Evolutionary conservation across 768 basidiomycete genomes (phyloP).

Genomic region (Lenzites betulinus): DNA sequence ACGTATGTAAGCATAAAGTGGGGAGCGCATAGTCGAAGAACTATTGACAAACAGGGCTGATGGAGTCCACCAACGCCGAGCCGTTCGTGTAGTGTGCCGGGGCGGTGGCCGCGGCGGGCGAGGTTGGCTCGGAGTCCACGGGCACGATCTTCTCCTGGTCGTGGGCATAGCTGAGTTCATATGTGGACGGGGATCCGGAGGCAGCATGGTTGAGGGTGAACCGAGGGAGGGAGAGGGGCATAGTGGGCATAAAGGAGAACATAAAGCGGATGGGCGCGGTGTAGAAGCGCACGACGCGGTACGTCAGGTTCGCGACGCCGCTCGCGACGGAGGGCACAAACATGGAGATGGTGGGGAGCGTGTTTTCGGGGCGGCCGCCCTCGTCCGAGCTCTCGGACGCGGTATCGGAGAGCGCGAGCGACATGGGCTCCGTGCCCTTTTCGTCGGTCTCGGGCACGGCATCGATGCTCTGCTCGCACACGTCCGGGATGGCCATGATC

Average conservation of each 20-base stretch:
- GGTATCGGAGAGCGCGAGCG: constrained; percentile 4
- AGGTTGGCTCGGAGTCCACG: background rate
- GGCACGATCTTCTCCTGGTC: constrained; percentile 21
- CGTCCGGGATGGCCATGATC: constrained; percentile 46
- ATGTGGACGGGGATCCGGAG: background rate
- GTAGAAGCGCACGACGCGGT: constrained; percentile 35
- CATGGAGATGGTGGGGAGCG: constrained; percentile 12
- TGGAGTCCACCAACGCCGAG: constrained; percentile 26
- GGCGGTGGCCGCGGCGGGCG: background rate
- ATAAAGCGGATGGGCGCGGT: constrained; percentile 37
- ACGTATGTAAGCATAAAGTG: constrained; percentile 43
- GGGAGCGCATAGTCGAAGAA: constrained; percentile 35
- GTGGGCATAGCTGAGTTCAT: constrained; percentile 14
- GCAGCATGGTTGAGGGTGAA: constrained; percentile 14
- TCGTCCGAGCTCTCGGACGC: constrained; percentile 14
- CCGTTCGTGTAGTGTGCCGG: constrained; percentile 7
- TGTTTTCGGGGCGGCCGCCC: constrained; percentile 10
- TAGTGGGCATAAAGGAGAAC: constrained; percentile 31
- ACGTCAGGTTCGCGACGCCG: constrained; percentile 33
- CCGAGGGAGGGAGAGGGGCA: constrained; percentile 12
- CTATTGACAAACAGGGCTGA: constrained; percentile 54
- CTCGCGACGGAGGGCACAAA: constrained; percentile 33
- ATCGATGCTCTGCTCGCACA: constrained; percentile 36
- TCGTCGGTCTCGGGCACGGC: constrained; percentile 29
- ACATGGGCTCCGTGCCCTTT: constrained; percentile 23